Evolutionary conservation across 202 grass and related monocot genomes (phyloP), one percentile per base, ranked within the genome.

Genomic region (Saccharum hybrid): DNA sequence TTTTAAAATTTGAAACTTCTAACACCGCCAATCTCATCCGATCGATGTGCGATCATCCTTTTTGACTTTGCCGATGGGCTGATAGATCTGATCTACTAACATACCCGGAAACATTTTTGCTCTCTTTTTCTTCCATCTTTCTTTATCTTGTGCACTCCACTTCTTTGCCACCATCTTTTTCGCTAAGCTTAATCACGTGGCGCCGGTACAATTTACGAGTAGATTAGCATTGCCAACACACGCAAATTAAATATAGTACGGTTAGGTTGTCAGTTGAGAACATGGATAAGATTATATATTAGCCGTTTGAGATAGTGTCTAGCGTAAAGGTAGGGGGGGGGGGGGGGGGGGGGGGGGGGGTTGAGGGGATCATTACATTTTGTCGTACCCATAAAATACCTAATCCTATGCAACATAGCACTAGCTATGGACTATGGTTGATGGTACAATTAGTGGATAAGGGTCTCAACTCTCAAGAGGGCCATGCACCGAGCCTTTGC

Each of bases 361-460:
- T 15, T 59, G 33, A 31, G 66, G 75, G 33, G 33, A 64, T 68
- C 72, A 72, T 63, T 33, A 51, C 33, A 56, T 54, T 86, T 75
- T n/a, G 80, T 78, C 88, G 37, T 83, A 54, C 14, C 69, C 70
- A 80, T 56, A 31, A 63, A 83, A 69, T 63, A 80, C 51, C 15
- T 41, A 84, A 84, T 74, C 70, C 49, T 14, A 45, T 28, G 21
- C 36, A 26, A 61, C 56, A 28, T 26, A 60, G 38, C 71, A 30
- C 61, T 63, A 28, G 31, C 70, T 71, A 41, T n/a, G n/a, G n/a
- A n/a, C n/a, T n/a, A n/a, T 48, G 63, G 71, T 12, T 51, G 41
- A 33, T 77, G 66, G 46, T 89, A 73, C 74, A 36, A 34, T 80
- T 80, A 57, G 13, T 42, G 80, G 80, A 90, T 90, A 86, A 86